Evolutionary conservation across 257 asterid genomes (phyloP), one percentile per base, ranked within the genome.

Genomic region (Parsonsia alboflavescens): DNA sequence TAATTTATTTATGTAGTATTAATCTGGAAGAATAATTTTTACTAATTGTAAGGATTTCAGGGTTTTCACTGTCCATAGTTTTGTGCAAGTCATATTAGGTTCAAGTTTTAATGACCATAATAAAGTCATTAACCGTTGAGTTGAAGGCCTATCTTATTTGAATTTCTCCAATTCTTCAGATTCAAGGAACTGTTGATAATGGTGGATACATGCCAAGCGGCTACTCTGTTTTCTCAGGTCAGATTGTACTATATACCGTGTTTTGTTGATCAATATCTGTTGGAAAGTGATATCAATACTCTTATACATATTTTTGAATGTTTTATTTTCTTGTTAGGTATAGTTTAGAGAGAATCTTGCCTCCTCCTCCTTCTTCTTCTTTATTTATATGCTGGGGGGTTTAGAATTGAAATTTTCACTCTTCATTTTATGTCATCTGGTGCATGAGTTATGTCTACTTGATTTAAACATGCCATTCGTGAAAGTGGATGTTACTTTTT

Each of bases 121-220:
- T 46, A 7, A 10, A 26, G 21, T 52, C 2, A 28, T 36, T 52
- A n/a, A 21, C 28, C 12, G 26, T 15, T 19, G 50, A 48, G 12
- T 49, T 48, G 59, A 5, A 56, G 49, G 57, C 39, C 50, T 45
- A 57, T 64, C 53, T 26, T 24, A 49, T 76, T 71, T 78, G 73
- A 62, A 72, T 79, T 73, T 50, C 85, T 74, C 75, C 80, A 53
- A 33, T 72, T 78, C 52, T 82, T 69, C 88, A 92, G 98, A 86
- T 95, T 95, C 79, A 92, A 95, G 90, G 99, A 92, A 88, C 88
- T 95, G 85, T 79, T 95, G 82, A 95, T 95, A 73, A 92, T 95
- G 99, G 98, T 92, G 63, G 99, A 95, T 81, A 95, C 99, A 77
- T 92, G 99, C 85, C 99, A 92, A 85, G 99, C 99, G n/a, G 98